Evolutionary conservation across 495 filamentous ascomycete genomes (phyloP).

Genomic region (Aspergillus hancockii): DNA sequence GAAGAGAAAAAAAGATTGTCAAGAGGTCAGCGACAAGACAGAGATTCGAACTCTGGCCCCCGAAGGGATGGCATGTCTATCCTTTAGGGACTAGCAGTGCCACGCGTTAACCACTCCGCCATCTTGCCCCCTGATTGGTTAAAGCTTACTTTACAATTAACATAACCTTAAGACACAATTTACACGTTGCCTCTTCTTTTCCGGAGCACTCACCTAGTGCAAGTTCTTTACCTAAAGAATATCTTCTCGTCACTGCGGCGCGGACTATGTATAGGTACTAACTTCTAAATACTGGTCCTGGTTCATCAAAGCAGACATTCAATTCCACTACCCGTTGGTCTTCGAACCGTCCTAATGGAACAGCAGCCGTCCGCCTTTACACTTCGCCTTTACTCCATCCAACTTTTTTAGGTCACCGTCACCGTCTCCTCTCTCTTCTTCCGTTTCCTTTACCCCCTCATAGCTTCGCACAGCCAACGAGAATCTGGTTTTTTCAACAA

Average conservation of each 20-base stretch:
- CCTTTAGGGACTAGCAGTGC: neutral
- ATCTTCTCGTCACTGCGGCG: neutral
- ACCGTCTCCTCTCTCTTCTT: neutral
- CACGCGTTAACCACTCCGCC: conserved; percentile 2
- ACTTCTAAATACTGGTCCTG: neutral
- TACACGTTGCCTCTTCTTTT: too few relatives aligned
- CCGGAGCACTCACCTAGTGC: too few relatives aligned
- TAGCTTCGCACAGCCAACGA: neutral
- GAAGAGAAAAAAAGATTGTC: neutral
- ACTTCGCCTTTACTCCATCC: neutral
- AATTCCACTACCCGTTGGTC: neutral
- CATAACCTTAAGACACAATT: too few relatives aligned
- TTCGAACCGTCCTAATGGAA: neutral
- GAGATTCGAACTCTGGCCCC: conserved; percentile 2
- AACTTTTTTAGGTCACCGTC: neutral
- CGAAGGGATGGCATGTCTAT: conserved; percentile 1
- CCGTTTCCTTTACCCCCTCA: neutral
- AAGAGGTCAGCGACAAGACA: neutral
- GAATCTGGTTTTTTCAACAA: neutral
- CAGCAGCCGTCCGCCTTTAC: neutral
- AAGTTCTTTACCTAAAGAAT: neutral
- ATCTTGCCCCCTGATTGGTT: neutral
- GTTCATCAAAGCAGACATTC: neutral
- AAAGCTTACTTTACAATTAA: too few relatives aligned
- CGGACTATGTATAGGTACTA: neutral